Evolutionary conservation across 768 basidiomycete genomes (phyloP).

Genomic region (Mrakia frigida): DNA sequence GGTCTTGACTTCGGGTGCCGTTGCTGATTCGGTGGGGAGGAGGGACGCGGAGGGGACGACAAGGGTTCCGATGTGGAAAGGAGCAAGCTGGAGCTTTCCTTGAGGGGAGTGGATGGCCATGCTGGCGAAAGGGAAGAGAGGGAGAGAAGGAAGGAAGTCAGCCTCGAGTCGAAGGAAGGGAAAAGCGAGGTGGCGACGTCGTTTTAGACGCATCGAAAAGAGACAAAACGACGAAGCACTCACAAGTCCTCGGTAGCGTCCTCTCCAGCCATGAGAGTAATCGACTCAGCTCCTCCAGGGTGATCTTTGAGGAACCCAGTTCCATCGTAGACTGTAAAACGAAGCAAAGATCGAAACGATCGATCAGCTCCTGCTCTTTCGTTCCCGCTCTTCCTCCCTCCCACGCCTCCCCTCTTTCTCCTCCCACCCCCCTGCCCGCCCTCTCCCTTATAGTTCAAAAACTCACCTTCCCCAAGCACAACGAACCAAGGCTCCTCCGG

Average conservation of each 20-base stretch:
- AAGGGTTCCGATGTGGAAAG: conserved; percentile 54
- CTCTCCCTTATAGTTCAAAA: too few relatives aligned
- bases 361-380: too few relatives aligned
- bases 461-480: conserved; percentile 48
- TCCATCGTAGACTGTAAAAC: conserved; percentile 50
- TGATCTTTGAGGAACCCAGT: conserved; percentile 54
- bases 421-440: too few relatives aligned
- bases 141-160: too few relatives aligned
- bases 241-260: conserved; percentile 60
- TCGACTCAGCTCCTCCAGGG: conserved; percentile 57
- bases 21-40: conserved; percentile 5
- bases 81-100: conserved; percentile 49
- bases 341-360: too few relatives aligned
- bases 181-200: not conserved
- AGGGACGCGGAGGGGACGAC: conserved; percentile 3
- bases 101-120: conserved; percentile 59
- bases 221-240: not conserved
- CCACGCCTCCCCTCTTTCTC: too few relatives aligned
- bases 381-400: too few relatives aligned
- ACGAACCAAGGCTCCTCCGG: conserved; percentile 52
- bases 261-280: conserved; percentile 55
- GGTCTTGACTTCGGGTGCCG: not conserved
- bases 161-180: too few relatives aligned
- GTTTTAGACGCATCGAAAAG: not conserved
- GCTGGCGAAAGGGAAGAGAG: conserved; percentile 5